Conservation (phyloP, 2,329 filamentous ascomycete genomes). For the Neocatenulostroma microsporum region DNA sequence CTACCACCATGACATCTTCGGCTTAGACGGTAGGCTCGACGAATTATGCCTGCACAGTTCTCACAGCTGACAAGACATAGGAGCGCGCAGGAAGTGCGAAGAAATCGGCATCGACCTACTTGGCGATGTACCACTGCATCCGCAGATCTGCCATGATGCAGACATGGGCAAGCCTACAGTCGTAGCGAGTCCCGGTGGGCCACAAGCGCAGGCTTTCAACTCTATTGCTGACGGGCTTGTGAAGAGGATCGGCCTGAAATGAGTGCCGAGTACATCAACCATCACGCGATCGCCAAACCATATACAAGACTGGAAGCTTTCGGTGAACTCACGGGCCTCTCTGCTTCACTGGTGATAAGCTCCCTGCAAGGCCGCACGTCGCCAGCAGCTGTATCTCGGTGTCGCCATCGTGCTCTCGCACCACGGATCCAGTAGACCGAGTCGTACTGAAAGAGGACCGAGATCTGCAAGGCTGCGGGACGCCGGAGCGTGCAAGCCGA, state of each 20-base stretch:
- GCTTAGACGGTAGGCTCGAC: constrained; percentile 25
- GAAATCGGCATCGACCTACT: constrained; percentile 71
- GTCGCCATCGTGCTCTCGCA: too few relatives aligned
- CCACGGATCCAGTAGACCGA: too few relatives aligned
- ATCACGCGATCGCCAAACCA: too few relatives aligned
- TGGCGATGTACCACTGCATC: constrained; percentile 82
- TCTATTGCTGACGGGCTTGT: constrained; percentile 2
- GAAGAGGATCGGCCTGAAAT: neutral
- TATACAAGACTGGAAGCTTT: too few relatives aligned
- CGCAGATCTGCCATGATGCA: constrained; percentile 77
- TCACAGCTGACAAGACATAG: constrained; percentile 32
- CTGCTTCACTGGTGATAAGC: too few relatives aligned
- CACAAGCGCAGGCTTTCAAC: constrained; percentile 62
- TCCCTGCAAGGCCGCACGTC: too few relatives aligned
- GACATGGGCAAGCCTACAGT: constrained; percentile 84
- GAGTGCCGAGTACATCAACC: neutral
- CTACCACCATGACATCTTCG: constrained; percentile 31
- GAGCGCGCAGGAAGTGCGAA: constrained; percentile 60
- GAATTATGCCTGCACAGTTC: neutral
- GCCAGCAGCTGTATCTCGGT: too few relatives aligned
- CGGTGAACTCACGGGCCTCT: too few relatives aligned
- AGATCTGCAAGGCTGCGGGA: too few relatives aligned
- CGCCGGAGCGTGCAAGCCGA: too few relatives aligned
- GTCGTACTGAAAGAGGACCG: too few relatives aligned
- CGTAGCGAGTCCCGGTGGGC: constrained; percentile 71